Evolutionary conservation across 768 basidiomycete species (phyloP).

Genomic region (Russula sp.): DNA sequence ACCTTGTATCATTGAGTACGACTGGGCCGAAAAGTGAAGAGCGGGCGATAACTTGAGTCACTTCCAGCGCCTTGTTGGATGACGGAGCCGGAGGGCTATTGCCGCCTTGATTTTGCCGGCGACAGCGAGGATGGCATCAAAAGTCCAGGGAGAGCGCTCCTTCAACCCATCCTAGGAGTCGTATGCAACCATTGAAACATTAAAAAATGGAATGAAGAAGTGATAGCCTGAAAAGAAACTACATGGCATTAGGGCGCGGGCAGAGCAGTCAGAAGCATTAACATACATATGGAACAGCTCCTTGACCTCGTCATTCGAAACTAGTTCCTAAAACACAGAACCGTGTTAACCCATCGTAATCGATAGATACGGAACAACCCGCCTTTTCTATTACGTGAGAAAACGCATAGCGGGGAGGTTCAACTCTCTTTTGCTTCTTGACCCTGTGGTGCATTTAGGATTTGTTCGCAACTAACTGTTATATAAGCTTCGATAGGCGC

Average conservation of each 20-base stretch:
- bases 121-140: slow-evolving; percentile 89
- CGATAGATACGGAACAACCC: slow-evolving; percentile 9
- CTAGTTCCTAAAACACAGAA: slow-evolving; percentile 61
- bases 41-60: slow-evolving; percentile 93
- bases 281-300: slow-evolving; percentile 88
- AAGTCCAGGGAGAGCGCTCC: slow-evolving; percentile 94
- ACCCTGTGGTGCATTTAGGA: slow-evolving; percentile 44
- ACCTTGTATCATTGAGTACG: slow-evolving; percentile 89
- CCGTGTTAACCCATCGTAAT: slow-evolving; percentile 1
- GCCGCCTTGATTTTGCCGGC: slow-evolving; percentile 86
- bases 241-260: slow-evolving; percentile 33
- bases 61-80: slow-evolving; percentile 88
- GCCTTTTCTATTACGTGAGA: slow-evolving; percentile 89
- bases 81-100: slow-evolving; percentile 80
- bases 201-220: slow-evolving; percentile 93
- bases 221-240: slow-evolving; percentile 97
- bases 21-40: slow-evolving; percentile 92
- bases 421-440: slow-evolving; percentile 81
- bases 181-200: slow-evolving; percentile 79
- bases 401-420: slow-evolving; percentile 81
- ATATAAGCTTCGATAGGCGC: slow-evolving; percentile 94
- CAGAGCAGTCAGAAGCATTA: slow-evolving; percentile 21
- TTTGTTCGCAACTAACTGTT: background rate
- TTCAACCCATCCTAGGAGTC: slow-evolving; percentile 91
- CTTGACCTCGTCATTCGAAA: slow-evolving; percentile 79